Evolutionary conservation across 2,329 filamentous ascomycete genomes (phyloP), one percentile per base, ranked within the genome.

Genomic region (Cryphonectria nitschkei): DNA sequence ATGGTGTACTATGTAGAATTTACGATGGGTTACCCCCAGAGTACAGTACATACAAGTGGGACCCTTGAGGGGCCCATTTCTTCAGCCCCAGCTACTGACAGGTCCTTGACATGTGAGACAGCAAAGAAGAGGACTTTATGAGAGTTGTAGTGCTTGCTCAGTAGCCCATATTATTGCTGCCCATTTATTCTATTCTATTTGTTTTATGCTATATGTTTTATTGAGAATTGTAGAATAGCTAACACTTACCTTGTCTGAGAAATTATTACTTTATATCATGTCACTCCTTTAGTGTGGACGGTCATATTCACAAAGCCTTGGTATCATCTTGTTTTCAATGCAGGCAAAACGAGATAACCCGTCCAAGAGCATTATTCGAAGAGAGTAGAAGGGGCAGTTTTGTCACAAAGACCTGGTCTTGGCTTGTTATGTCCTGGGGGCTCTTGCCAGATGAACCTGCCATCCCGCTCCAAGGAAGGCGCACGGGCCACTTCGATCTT

Each of bases 51-150:
- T 54, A 54, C 54, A 34, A 58, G 54, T 58, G 54, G 54, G 2
- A 8, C 54, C 52, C 26, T 3, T 32, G 26, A 13, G 54, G 54
- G 52, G 26, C 13, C 43, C 46, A n/a, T 58, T 32, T 29, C 32
- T 34, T 32, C 26, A 58, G 26, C 54, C 54, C 26, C 54, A 34
- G 54, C 54, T 32, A 29, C 34, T 58, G 54, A 34, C 54, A 58
- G 26, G 54, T 34, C 29, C 29, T 58, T 58, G 54, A 58, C 54
- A 58, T 58, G 54, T 58, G 54, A 58, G 54, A 58, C 54, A 58
- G 54, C 54, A 56, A 54, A 56, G 3, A 56, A 14, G 19, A 29
- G 54, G 26, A 13, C 54, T 32, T 54, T 3, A n/a, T 54, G n/a
- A 54, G n/a, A 54, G 8, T 29, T 13, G n/a, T 16, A 16, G 26